Evolutionary conservation across 768 basidiomycete genomes (phyloP), one percentile per base, ranked within the genome.

Genomic region (Suillus hirtellus): DNA sequence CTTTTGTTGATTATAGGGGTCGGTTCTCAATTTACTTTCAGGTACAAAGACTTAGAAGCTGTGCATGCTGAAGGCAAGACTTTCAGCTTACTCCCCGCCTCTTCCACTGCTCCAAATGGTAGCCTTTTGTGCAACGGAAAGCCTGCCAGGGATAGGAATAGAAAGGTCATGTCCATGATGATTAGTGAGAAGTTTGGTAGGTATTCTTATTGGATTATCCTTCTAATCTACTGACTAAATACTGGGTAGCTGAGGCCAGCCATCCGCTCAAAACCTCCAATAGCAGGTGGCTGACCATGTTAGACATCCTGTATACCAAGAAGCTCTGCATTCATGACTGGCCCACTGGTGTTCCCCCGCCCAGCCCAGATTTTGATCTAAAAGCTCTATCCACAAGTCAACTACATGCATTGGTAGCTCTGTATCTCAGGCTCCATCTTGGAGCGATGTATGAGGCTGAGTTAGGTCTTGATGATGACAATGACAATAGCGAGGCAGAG

Each of bases 141-240:
- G 52, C 19, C 52, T 12, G 17, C 52, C 34, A 53, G 52, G 34
- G 52, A 53, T 53, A 35, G 52, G 52, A 53, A 53, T 6, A 53
- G 52, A 14, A 53, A 19, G 34, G 52, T 53, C 10, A 5, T 0
- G 34, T 17, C 52, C 11, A n/a, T 35, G 34, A 53, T 53, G 19
- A 53, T 53, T 0, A 53, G 34, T n/a, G 34, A 35, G 19, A 53
- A 35, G 7, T 53, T 53, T 53, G 52, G 34, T 53, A 34, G n/a
- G 2, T 35, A 11, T 3, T 53, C 19, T 19, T 35, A 53, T 1
- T 53, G 2, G n/a, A n/a, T n/a, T n/a, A n/a, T n/a, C n/a, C n/a
- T n/a, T n/a, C n/a, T n/a, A n/a, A n/a, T n/a, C n/a, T 53, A n/a
- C 52, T 53, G 2, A 53, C 31, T 19, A n/a, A 7, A 34, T 14